Conservation (phyloP, 305 asterid species). For the Stenogyne calaminthoides region DNA sequence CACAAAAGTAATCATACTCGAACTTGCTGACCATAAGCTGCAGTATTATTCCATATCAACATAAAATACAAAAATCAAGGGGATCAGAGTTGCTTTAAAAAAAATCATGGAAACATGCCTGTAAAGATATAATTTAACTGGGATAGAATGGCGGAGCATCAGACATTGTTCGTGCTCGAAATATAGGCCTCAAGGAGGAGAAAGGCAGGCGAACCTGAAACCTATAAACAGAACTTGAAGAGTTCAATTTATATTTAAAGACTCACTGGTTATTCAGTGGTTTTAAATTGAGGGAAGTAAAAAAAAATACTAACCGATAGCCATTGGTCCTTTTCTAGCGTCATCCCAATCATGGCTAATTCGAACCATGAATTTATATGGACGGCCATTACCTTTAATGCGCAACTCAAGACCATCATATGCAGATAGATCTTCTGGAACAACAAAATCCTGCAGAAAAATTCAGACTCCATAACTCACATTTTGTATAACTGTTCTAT, state of each 20-base stretch:
- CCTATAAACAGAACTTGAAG: background rate
- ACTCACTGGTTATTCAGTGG: slow-evolving; percentile 1
- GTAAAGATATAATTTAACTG: slow-evolving; percentile 72
- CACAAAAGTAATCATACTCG: slow-evolving; percentile 80
- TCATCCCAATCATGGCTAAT: slow-evolving; percentile 95
- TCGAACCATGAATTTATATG: slow-evolving; percentile 81
- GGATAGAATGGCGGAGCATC: slow-evolving; percentile 87
- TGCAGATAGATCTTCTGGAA: slow-evolving; percentile 85
- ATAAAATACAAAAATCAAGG: background rate
- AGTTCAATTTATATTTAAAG: slow-evolving; percentile 9
- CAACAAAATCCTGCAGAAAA: slow-evolving; percentile 68
- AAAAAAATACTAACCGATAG: slow-evolving; percentile 56
- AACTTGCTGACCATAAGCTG: slow-evolving; percentile 98
- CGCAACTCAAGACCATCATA: slow-evolving; percentile 90
- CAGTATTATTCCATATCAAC: slow-evolving; percentile 25
- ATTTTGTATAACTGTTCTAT: background rate
- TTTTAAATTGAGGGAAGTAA: background rate
- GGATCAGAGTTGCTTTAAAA: background rate
- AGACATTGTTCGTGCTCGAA: slow-evolving; percentile 76
- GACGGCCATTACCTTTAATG: slow-evolving; percentile 83
- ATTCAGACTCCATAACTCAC: background rate
- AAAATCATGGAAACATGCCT: slow-evolving; percentile 49
- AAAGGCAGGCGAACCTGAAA: slow-evolving; percentile 78
- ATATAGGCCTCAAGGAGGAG: slow-evolving; percentile 85
- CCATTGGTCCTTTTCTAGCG: slow-evolving; percentile 82